Evolutionary conservation across 306 rosid species (phyloP), one percentile per base, ranked within the genome.

Genomic region (Lagenaria siceraria): DNA sequence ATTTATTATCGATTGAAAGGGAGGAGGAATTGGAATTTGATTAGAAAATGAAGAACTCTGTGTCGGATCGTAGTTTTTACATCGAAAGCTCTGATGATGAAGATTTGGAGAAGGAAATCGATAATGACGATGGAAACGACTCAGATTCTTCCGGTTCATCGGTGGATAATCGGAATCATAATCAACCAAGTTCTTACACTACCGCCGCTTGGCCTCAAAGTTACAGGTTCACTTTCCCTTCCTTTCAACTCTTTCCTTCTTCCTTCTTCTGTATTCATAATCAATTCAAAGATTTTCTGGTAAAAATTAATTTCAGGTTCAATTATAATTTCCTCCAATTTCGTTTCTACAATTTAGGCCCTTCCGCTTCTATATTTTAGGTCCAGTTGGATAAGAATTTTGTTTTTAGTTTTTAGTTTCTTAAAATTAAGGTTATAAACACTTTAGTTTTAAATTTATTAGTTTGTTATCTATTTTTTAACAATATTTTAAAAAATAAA

Each of bases 181-280:
- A 79, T 74, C 87, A 77, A 68, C 92, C 89, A 51, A 82, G 93
- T 75, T 92, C 99, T 60, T 86, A 84, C 81, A 89, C 83, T 75
- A 85, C 89, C 59, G 76, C 87, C 74, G 80, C 92, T 35, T 96
- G 99, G 99, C 99, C 99, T 77, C 97, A 92, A 79, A 92, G 98
- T 90, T 96, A 92, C 92, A 92, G 97, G 98, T 94, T 63, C 77
- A 60, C 43, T 66, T 64, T 52, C 54, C 62, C 0, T 69, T 54
- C 59, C 51, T 58, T 55, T 54, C 75, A 14, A 31, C 64, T 79
- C 0, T 6, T 35, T 12, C 84, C 51, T 3, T 40, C 22, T 17
- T 31, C 21, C 2, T 15, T 31, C 3, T 10, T 15, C n/a, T n/a
- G n/a, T n/a, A n/a, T n/a, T n/a, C n/a, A n/a, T n/a, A n/a, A n/a